Percentiles rank a stretch among this genome's conserved stretches.
Conservation (phyloP, 106 monocot species). For the Vanilla planifolia region DNA sequence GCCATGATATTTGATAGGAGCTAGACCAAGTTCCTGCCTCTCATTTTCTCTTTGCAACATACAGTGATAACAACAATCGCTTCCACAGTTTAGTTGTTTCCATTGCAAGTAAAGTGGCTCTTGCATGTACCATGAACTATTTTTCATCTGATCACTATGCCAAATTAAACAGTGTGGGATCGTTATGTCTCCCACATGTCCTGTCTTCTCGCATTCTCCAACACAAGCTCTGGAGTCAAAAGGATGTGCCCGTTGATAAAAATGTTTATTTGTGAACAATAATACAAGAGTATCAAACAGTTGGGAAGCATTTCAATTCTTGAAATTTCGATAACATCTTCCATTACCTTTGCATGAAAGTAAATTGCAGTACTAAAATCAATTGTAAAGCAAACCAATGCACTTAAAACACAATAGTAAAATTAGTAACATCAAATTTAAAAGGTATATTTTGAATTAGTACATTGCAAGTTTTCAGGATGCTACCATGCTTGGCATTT, state of each 20-base stretch:
- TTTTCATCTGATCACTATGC: conserved; percentile 18
- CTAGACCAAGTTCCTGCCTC: conserved; percentile 49
- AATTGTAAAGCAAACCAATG: too few species aligned
- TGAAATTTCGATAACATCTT: too few species aligned
- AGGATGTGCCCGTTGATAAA: background rate
- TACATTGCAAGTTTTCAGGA: too few species aligned
- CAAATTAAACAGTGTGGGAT: conserved; percentile 37
- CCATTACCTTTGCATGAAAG: too few species aligned
- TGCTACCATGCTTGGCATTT: too few species aligned
- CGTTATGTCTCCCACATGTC: conserved; percentile 24
- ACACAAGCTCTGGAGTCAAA: conserved; percentile 37
- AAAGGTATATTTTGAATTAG: too few species aligned
- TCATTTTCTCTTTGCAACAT: conserved; percentile 69
- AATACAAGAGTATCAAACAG: background rate
- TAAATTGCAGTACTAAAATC: too few species aligned
- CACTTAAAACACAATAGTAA: too few species aligned
- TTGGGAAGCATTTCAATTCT: too few species aligned
- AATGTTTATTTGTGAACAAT: background rate
- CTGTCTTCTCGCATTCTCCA: conserved; percentile 40
- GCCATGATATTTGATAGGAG: conserved; percentile 88
- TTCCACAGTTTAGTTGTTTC: conserved; percentile 49
- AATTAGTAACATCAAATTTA: too few species aligned
- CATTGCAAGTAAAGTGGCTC: conserved; percentile 51
- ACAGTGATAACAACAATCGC: conserved; percentile 56
- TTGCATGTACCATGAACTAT: conserved; percentile 52